Evolutionary conservation across 352 stramenopile genomes (phyloP).

Genomic region (Globisporangium takayamanum): DNA sequence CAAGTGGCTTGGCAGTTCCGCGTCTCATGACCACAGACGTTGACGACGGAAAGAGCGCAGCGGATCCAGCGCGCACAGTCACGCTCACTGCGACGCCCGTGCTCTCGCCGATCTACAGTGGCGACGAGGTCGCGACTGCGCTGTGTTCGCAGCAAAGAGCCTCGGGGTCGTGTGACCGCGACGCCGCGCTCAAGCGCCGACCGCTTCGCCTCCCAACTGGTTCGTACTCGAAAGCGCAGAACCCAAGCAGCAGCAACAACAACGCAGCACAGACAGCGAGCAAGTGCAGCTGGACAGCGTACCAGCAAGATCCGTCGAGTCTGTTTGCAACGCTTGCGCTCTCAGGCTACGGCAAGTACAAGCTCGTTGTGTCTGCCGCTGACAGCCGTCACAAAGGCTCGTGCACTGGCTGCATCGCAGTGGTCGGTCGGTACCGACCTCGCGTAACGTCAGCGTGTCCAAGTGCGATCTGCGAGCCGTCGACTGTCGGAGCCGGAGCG

Average conservation of each 20-base stretch:
- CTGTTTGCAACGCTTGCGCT: constrained; percentile 1
- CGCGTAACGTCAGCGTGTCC: constrained; percentile 32
- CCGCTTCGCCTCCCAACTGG: constrained; percentile 5
- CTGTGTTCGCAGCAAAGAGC: constrained; percentile 5
- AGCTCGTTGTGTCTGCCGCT: constrained; percentile 27
- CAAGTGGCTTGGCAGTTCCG: constrained; percentile 1
- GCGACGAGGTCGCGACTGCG: constrained; percentile 2
- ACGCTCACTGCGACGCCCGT: neutral
- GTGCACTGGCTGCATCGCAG: constrained; percentile 38
- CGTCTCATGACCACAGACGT: constrained; percentile 6
- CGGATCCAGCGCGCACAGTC: constrained; percentile 1
- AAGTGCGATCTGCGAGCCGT: constrained; percentile 15
- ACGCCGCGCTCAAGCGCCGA: constrained; percentile 6
- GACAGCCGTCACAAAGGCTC: constrained; percentile 28
- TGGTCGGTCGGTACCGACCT: constrained; percentile 46
- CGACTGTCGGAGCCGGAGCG: neutral
- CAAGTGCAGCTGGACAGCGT: constrained; percentile 2
- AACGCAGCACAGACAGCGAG: neutral
- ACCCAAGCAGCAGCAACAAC: neutral
- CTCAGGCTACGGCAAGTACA: constrained; percentile 41
- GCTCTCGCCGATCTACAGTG: constrained; percentile 9
- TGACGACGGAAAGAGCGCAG: constrained; percentile 1
- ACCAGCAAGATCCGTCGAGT: neutral
- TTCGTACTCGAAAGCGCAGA: neutral
- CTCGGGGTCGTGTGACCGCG: constrained; percentile 4